phyloP scores from a whole-genome alignment of 2,329 filamentous ascomycete species.

The Xylaria sp. region DNA sequence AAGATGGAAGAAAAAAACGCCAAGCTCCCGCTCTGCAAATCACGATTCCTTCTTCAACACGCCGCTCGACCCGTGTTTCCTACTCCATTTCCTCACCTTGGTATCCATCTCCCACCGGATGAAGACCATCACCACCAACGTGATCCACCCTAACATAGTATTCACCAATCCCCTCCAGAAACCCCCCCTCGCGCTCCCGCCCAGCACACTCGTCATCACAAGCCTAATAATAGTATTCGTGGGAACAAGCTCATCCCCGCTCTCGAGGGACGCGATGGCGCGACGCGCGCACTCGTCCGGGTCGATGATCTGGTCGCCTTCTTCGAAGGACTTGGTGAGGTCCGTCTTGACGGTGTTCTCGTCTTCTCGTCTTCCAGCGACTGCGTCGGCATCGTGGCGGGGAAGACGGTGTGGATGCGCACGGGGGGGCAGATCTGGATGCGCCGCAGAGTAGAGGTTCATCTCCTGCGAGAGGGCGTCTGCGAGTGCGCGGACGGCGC shows the following conservation, averaged over 20 bases:
- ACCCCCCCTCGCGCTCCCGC: slow-evolving; percentile 49
- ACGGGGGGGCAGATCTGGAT: slow-evolving; percentile 51
- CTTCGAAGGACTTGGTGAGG: slow-evolving; percentile 54
- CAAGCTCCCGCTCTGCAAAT: background rate
- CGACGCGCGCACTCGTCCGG: slow-evolving; percentile 70
- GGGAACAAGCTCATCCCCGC: slow-evolving; percentile 71
- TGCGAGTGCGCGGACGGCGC: slow-evolving; percentile 68
- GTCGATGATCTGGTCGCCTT: slow-evolving; percentile 53
- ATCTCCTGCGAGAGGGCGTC: slow-evolving; percentile 73
- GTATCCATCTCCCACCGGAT: slow-evolving; percentile 54
- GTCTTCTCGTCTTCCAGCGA: slow-evolving; percentile 57
- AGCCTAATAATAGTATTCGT: slow-evolving; percentile 68
- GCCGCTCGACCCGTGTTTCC: slow-evolving; percentile 45
- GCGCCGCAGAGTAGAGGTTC: slow-evolving; percentile 50
- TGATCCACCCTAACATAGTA: slow-evolving; percentile 52
- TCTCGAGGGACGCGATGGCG: slow-evolving; percentile 69
- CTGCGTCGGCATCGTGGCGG: slow-evolving; percentile 72
- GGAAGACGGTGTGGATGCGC: slow-evolving; percentile 72
- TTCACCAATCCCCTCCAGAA: slow-evolving; percentile 49
- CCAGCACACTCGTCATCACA: slow-evolving; percentile 62
- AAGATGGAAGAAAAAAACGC: background rate
- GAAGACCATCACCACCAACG: slow-evolving; percentile 52
- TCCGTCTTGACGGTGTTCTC: slow-evolving; percentile 54
- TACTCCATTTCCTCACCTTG: slow-evolving; percentile 52
- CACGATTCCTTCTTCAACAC: slow-evolving; percentile 26